Conservation (phyloP, 2,329 filamentous ascomycete genomes). For the Polychaeton citri region DNA sequence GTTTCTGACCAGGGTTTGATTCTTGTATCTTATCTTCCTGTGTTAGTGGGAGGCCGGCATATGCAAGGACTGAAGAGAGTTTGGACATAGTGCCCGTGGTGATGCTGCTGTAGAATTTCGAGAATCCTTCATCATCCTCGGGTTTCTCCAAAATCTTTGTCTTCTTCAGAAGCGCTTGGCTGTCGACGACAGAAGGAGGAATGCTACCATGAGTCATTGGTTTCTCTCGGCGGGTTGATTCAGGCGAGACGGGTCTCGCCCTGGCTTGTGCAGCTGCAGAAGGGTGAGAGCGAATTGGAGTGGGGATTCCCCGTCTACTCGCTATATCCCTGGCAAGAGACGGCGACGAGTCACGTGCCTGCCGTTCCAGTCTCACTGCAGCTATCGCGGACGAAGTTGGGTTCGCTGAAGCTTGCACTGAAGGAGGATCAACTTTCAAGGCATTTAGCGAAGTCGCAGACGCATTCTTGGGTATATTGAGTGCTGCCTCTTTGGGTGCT, state of each 20-base stretch:
- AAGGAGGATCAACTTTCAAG: neutral
- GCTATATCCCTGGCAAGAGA: constrained; percentile 26
- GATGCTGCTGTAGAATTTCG: constrained; percentile 70
- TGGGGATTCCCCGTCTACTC: constrained; percentile 22
- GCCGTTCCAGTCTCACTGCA: constrained; percentile 11
- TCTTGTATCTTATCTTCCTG: constrained; percentile 17
- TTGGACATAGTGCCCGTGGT: constrained; percentile 82
- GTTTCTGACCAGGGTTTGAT: constrained; percentile 13
- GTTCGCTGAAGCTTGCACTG: neutral
- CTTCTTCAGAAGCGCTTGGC: constrained; percentile 9
- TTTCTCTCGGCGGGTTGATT: constrained; percentile 11
- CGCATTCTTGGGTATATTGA: neutral
- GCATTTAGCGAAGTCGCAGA: neutral
- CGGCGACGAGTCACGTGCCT: constrained; percentile 20
- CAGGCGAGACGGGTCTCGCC: constrained; percentile 17
- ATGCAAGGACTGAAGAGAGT: constrained; percentile 80
- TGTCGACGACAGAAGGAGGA: constrained; percentile 18
- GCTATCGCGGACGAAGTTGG: constrained; percentile 12
- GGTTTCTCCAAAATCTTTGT: constrained; percentile 5
- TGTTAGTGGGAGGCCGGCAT: constrained; percentile 71
- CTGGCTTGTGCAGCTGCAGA: constrained; percentile 17
- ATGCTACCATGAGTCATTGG: constrained; percentile 7
- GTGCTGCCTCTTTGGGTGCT: neutral
- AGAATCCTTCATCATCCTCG: constrained; percentile 54
- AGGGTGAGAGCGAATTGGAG: constrained; percentile 8